Evolutionary conservation across 2,329 filamentous ascomycete species (phyloP).

Genomic region (Parasarocladium wereldwijsianum): DNA sequence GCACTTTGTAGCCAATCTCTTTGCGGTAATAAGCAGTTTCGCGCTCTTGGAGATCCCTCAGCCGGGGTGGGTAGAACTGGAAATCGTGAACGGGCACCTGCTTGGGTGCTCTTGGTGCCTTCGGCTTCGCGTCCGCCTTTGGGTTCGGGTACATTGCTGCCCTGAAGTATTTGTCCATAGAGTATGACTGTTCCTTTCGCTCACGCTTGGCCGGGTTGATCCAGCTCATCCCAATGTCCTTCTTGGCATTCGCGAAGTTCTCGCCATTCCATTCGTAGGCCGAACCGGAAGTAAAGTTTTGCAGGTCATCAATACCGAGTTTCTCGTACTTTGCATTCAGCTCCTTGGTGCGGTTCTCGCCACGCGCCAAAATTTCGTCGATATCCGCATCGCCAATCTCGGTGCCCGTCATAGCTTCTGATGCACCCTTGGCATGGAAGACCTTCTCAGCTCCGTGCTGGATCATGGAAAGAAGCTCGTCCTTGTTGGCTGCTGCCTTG

Average conservation of each 20-base stretch:
- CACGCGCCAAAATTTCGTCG: conserved; percentile 71
- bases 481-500: conserved; percentile 88
- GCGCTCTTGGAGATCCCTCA: conserved; percentile 84
- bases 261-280: conserved; percentile 99
- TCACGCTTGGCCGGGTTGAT: conserved; percentile 98
- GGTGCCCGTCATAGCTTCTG: conserved; percentile 8
- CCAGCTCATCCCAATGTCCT: conserved; percentile 86
- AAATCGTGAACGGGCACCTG: conserved; percentile 89
- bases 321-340: conserved; percentile 93
- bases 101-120: conserved; percentile 88
- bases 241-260: conserved; percentile 83
- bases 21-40: conserved; percentile 94
- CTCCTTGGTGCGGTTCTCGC: conserved; percentile 77
- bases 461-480: conserved; percentile 94
- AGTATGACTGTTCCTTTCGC: conserved; percentile 94
- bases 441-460: conserved; percentile 96
- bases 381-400: conserved; percentile 80
- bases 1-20: conserved; percentile 90
- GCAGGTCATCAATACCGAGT: conserved; percentile 87
- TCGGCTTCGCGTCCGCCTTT: conserved; percentile 81
- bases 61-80: conserved; percentile 80
- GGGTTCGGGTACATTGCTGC: conserved; percentile 68
- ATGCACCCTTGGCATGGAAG: conserved; percentile 58
- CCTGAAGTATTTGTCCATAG: conserved; percentile 97
- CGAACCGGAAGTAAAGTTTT: conserved; percentile 95